phyloP scores from a whole-genome alignment of 2,329 filamentous ascomycete species.

The Lasiodiplodia theobromae region DNA sequence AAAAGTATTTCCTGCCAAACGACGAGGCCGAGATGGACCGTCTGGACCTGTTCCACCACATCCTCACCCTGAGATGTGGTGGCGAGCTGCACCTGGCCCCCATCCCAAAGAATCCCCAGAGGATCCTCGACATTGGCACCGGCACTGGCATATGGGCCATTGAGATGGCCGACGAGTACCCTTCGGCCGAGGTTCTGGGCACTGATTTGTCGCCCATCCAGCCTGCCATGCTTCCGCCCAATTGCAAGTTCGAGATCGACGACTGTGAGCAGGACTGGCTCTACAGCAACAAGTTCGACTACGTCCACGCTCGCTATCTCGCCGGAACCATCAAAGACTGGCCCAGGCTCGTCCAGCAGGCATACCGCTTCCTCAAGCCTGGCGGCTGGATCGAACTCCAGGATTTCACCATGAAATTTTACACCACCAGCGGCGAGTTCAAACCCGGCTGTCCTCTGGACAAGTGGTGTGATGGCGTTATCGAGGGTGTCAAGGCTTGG shows the following conservation, averaged over 20 bases:
- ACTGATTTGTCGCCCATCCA: slow-evolving; percentile 60
- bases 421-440: slow-evolving; percentile 44
- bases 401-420: slow-evolving; percentile 39
- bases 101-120: slow-evolving; percentile 32
- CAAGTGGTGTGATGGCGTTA: slow-evolving; percentile 14
- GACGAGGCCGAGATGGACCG: slow-evolving; percentile 53
- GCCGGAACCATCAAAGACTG: slow-evolving; percentile 63
- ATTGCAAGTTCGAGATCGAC: slow-evolving; percentile 60
- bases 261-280: slow-evolving; percentile 47
- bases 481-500: slow-evolving; percentile 28
- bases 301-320: slow-evolving; percentile 63
- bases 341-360: slow-evolving; percentile 55
- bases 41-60: slow-evolving; percentile 54
- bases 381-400: slow-evolving; percentile 45
- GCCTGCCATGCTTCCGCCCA: slow-evolving; percentile 56
- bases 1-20: slow-evolving; percentile 46
- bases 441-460: slow-evolving; percentile 29
- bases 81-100: slow-evolving; percentile 46
- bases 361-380: slow-evolving; percentile 53
- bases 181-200: slow-evolving; percentile 48
- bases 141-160: slow-evolving; percentile 36
- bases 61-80: slow-evolving; percentile 47
- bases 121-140: slow-evolving; percentile 42
- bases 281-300: slow-evolving; percentile 57
- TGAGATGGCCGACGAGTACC: slow-evolving; percentile 43